Base-by-base conservation (phyloP, 176 grass and related monocot species). In the Miscanthus lutarioriparius region DNA sequence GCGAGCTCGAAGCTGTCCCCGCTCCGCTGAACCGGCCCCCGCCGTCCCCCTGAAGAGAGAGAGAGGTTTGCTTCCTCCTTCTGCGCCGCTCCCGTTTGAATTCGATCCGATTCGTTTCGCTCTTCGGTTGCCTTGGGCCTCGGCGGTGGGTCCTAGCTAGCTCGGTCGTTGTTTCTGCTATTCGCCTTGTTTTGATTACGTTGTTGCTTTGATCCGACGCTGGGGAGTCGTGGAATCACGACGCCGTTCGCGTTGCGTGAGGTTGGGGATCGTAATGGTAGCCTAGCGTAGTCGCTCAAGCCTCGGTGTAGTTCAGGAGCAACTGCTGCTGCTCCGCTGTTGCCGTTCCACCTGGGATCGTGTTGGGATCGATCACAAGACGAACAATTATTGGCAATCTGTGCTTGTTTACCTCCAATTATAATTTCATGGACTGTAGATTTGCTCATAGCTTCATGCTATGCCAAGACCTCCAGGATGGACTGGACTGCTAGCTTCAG, bases 61-160 rank as follows among this genome's bases (percentile, higher is more conserved):
- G 44, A 28, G 37, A 64, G 1, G 68, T 80, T 15, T 39, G 66
- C 30, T 63, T 64, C 67, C 67, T 72, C 76, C 38, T 28, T 15
- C 76, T 6, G 9, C 30, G 8, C 4, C 44, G 5, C 64, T 8
- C 64, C 64, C 11, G 44, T 81, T 70, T 70, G 64, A 81, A 81
- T 70, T 81, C 65, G 64, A 81, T 81, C 45, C 64, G 22, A 12
- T 23, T 68, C 30, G 63, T 80, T 49, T 33, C 62, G 62, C 63
- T 67, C 41, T 20, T 33, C 28, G 41, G 27, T 3, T 49, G 44
- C 38, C 68, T 71, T 2, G 16, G 28, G 64, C 5, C 5, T 7
- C 35, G 45, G 12, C 22, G 2, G 68, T 25, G 12, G 41, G 70
- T 43, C 13, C 41, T 28, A 74, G 27, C 44, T 74, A 17, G 45